Conservation (phyloP, 805 yeast species). For the Pichia exigua region DNA sequence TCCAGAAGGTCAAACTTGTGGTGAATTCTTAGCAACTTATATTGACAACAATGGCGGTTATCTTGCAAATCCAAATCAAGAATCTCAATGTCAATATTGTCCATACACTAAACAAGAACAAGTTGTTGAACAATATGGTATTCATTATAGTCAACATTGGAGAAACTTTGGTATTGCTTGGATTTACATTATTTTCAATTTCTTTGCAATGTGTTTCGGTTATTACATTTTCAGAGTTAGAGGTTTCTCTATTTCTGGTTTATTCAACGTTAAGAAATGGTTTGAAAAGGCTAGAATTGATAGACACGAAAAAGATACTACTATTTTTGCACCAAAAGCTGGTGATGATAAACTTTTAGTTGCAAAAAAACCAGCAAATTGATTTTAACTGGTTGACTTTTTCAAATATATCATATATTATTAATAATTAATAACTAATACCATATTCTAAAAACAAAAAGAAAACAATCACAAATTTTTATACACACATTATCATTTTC, state of each 20-base stretch:
- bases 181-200: constrained; percentile 49
- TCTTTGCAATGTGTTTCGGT: constrained; percentile 32
- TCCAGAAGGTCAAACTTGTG: constrained; percentile 66
- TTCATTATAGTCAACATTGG: constrained; percentile 47
- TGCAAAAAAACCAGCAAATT: constrained; percentile 15
- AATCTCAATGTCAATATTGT: constrained; percentile 43
- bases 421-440: neutral
- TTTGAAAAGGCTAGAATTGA: constrained; percentile 35
- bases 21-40: constrained; percentile 38
- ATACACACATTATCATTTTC: neutral
- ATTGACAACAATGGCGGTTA: constrained; percentile 45
- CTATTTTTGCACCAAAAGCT: constrained; percentile 33
- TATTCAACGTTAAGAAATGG: constrained; percentile 33
- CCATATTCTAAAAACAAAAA: neutral
- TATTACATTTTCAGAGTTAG: constrained; percentile 33
- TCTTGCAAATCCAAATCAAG: constrained; percentile 42
- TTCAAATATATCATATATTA: neutral
- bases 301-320: constrained; percentile 40
- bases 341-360: constrained; percentile 32
- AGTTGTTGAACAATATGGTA: constrained; percentile 35
- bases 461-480: neutral
- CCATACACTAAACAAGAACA: constrained; percentile 35
- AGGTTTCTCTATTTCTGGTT: constrained; percentile 26
- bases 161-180: constrained; percentile 58
- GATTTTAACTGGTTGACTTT: neutral